These are phyloP conservation scores for Solanum neorickii DNA, from an alignment of 257 asterid genomes.

Conservation along the genomic window DNA sequence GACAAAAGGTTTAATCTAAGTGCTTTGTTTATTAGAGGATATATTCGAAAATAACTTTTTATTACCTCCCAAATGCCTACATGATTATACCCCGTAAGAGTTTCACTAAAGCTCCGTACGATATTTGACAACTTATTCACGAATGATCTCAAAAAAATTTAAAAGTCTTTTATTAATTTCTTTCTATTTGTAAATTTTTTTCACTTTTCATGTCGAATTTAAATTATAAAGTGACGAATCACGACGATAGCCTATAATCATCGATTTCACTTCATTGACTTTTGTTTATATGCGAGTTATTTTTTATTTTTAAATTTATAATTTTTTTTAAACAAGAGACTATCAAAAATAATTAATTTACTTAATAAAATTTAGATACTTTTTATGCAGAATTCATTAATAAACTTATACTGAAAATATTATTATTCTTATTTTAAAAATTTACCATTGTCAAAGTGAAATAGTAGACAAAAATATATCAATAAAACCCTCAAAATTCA, in stretches of 20 bases:
- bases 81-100: neutral
- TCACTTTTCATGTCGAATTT: too few species aligned
- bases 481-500: neutral
- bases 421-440: too few species aligned
- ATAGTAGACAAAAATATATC: neutral
- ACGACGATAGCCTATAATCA: neutral
- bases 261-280: neutral
- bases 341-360: too few species aligned
- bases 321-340: too few species aligned
- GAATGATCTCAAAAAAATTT: too few species aligned
- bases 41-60: neutral
- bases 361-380: too few species aligned
- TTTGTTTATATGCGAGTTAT: neutral
- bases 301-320: neutral
- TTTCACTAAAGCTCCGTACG: fast-evolving
- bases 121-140: too few species aligned
- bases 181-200: fast-evolving
- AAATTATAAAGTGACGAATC: too few species aligned
- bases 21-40: neutral
- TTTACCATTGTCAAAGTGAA: neutral
- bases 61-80: neutral
- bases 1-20: neutral
- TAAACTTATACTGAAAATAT: too few species aligned
- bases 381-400: too few species aligned
- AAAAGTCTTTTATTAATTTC: too few species aligned